Evolutionary conservation across 2,329 filamentous ascomycete genomes (phyloP).

Genomic region (Venturia aucupariae): DNA sequence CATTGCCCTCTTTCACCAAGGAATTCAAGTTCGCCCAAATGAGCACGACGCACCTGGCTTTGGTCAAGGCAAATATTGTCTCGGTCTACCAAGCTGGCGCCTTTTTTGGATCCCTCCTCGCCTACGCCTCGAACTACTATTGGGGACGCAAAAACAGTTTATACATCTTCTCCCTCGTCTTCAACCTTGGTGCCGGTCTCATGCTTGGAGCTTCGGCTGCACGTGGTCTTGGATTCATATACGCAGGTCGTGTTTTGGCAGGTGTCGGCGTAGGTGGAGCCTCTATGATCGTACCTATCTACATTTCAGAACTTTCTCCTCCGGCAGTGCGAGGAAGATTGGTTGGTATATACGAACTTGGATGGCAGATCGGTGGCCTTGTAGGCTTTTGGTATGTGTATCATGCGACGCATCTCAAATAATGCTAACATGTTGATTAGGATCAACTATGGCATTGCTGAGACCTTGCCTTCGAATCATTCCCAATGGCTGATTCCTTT

Average conservation of each 20-base stretch:
- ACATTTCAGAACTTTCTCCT: slow-evolving; percentile 49
- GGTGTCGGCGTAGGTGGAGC: slow-evolving; percentile 48
- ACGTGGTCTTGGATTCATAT: slow-evolving; percentile 53
- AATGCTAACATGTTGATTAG: slow-evolving; percentile 17
- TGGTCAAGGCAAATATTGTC: slow-evolving; percentile 66
- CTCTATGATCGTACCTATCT: slow-evolving; percentile 51
- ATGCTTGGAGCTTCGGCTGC: slow-evolving; percentile 58
- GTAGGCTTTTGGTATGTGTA: slow-evolving; percentile 41
- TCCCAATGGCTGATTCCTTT: slow-evolving; percentile 43
- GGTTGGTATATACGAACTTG: slow-evolving; percentile 49
- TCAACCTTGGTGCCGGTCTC: slow-evolving; percentile 60
- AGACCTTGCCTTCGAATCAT: slow-evolving; percentile 34
- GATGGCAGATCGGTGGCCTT: slow-evolving; percentile 44
- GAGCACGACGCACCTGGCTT: slow-evolving; percentile 38
- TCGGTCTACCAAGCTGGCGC: slow-evolving; percentile 75
- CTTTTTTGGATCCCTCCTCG: slow-evolving; percentile 69
- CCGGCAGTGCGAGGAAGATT: slow-evolving; percentile 50
- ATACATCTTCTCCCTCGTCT: slow-evolving; percentile 51
- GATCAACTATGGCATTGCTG: slow-evolving; percentile 35
- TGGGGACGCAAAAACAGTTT: slow-evolving; percentile 59
- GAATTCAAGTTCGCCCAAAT: slow-evolving; percentile 58
- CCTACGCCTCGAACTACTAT: slow-evolving; percentile 57
- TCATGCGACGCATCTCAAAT: background rate
- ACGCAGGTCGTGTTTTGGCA: slow-evolving; percentile 48
- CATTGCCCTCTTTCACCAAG: slow-evolving; percentile 56